These are phyloP conservation scores for Hypsizygus marmoreus DNA, from an alignment of 768 basidiomycete genomes.

Conservation along the genomic window DNA sequence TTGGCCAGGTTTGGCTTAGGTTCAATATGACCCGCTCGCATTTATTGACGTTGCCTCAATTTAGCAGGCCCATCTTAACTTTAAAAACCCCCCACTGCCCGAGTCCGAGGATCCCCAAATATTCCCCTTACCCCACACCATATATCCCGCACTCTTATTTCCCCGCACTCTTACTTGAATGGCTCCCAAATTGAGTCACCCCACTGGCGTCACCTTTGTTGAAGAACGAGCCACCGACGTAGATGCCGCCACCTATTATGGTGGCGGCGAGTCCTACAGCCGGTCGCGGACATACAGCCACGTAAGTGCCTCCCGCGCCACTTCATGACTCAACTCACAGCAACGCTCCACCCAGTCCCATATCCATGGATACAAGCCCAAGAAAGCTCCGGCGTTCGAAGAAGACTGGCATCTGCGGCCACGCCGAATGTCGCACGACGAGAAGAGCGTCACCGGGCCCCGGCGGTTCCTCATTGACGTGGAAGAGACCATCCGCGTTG, in stretches of 20 bases:
- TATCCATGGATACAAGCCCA: conserved; percentile 71
- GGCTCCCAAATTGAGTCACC: conserved; percentile 69
- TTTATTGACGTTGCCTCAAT: conserved; percentile 4
- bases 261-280: conserved; percentile 73
- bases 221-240: conserved; percentile 63
- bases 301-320: conserved; percentile 44
- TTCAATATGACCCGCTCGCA: conserved; percentile 4
- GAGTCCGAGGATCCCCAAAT: conserved; percentile 1
- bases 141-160: conserved; percentile 1
- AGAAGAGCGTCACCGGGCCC: conserved; percentile 77
- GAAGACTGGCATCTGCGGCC: conserved; percentile 74
- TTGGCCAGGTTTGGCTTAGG: conserved; percentile 15
- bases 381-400: conserved; percentile 69
- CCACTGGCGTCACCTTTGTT: conserved; percentile 62
- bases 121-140: conserved; percentile 5
- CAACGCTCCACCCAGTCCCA: conserved; percentile 51
- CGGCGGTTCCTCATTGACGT: conserved; percentile 95
- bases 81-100: conserved; percentile 5
- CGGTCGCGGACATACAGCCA: conserved; percentile 88
- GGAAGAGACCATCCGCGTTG: conserved; percentile 94
- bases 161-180: conserved; percentile 26
- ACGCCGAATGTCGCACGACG: conserved; percentile 90
- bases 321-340: conserved; percentile 5
- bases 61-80: conserved; percentile 3
- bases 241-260: conserved; percentile 84